Base-by-base conservation (phyloP, 2,329 filamentous ascomycete genomes). In the Geoglossum cookeanum region DNA sequence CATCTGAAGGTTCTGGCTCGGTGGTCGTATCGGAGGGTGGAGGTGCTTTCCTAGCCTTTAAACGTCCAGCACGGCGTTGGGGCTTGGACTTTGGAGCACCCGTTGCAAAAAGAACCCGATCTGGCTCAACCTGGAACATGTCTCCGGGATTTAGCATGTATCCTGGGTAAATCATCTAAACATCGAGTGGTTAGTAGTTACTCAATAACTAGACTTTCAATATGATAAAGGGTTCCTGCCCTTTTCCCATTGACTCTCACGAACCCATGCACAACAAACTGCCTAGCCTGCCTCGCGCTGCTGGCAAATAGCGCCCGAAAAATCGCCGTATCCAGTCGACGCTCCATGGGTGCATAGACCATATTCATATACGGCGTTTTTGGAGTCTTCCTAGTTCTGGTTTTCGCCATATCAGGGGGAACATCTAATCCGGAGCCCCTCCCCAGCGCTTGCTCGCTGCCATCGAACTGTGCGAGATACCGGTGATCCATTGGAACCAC, bases 221-320 rank as follows among this genome's bases (percentile, higher is more conserved):
- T 3, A 33, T 33, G 9, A 33, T 4, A 9, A 53, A 13, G 15
- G 29, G 11, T 32, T n/a, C 72, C 47, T 70, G 94, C 90, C 81
- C 89, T 90, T 72, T 94, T 89, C 61, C 92, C 92, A 73, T 98
- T 98, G 67, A 98, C 92, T 66, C 83, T 94, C 60, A 98, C 92
- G 59, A 82, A 82, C 32, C 92, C 92, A 70, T 98, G 92, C 32
- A 94, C 80, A 59, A 94, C 87, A 67, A 97, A 94, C 64, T 97
- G 91, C 63, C 91, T 81, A 13, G 94, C 94, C 71, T 98, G 92
- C 63, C 90, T 79, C 39, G 87, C 80, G 70, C 89, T 96, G 70
- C 88, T 95, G 47, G 92, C 90, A 70, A 98, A 98, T 69, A 98
- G 71, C 42, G 92, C 85, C 55, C 92, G 78, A 75, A 94, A 97